Conservation (phyloP, 306 rosid genomes). For the Neltuma alba region DNA sequence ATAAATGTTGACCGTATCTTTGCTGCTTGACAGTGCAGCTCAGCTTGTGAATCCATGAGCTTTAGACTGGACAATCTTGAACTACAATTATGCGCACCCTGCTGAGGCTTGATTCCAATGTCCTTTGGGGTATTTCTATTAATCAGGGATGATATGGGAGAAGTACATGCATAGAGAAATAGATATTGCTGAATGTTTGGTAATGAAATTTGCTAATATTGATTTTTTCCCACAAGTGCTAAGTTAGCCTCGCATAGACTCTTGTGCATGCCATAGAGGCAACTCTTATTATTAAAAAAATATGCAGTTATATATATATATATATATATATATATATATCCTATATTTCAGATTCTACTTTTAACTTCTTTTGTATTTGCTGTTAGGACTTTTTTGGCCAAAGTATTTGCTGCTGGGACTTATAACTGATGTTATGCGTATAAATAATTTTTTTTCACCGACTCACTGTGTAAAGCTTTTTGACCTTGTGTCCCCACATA, state of each 20-base stretch:
- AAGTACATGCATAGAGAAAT: not conserved
- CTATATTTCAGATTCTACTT: not conserved
- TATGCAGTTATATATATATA: not conserved
- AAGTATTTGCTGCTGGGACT: too few species aligned
- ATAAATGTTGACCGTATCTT: not conserved
- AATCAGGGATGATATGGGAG: not conserved
- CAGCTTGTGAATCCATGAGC: constrained; percentile 2
- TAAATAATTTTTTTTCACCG: not conserved
- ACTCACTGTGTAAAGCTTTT: constrained; percentile 8
- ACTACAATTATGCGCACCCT: not conserved
- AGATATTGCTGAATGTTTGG: not conserved
- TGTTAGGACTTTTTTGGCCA: too few species aligned
- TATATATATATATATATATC: too few species aligned
- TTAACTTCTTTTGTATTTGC: not conserved
- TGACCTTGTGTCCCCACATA: constrained; percentile 1
- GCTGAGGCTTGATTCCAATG: not conserved
- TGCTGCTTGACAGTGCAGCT: not conserved
- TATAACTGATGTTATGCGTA: not conserved
- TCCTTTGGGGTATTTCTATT: not conserved
- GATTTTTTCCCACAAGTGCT: not conserved
- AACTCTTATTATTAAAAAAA: not conserved
- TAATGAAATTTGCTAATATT: not conserved
- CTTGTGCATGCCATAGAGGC: not conserved
- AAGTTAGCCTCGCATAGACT: not conserved
- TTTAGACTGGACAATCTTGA: not conserved